Percentiles rank a stretch among this genome's conserved stretches.
phyloP scores from a whole-genome alignment of 2,329 filamentous ascomycete species.

The Thermoascus crustaceus region DNA sequence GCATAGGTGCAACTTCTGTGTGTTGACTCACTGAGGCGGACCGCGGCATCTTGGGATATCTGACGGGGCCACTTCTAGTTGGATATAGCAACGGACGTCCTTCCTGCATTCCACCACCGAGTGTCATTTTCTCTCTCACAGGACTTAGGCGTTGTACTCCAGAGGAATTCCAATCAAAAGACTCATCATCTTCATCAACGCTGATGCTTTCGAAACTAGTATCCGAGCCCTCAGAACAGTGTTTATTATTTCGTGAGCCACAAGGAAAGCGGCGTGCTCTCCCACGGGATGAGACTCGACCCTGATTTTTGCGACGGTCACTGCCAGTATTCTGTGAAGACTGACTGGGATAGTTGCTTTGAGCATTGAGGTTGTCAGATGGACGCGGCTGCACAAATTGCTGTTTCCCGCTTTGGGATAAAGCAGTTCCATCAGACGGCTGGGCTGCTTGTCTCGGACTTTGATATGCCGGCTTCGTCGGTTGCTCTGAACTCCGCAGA shows the following conservation, averaged over 20 bases:
- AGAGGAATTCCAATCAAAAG: constrained; percentile 13
- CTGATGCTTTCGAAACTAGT: constrained; percentile 19
- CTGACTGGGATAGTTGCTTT: too few relatives aligned
- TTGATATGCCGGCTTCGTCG: not conserved
- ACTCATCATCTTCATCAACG: constrained; percentile 17
- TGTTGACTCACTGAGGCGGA: constrained; percentile 16
- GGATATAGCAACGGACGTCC: not conserved
- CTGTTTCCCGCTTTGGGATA: not conserved
- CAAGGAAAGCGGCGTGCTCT: constrained; percentile 7
- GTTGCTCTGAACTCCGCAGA: not conserved
- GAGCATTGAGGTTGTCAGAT: too few relatives aligned
- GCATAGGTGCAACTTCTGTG: constrained; percentile 24
- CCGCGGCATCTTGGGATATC: constrained; percentile 15
- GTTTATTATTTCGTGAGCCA: constrained; percentile 5
- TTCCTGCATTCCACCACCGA: too few relatives aligned
- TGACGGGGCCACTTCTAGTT: constrained; percentile 6
- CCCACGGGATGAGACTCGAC: constrained; percentile 10
- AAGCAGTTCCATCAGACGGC: not conserved
- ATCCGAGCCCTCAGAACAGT: constrained; percentile 6
- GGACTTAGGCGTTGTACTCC: constrained; percentile 16
- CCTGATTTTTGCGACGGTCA: not conserved
- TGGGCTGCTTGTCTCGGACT: not conserved
- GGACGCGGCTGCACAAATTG: not conserved
- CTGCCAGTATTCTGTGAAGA: constrained; percentile 13
- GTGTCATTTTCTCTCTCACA: constrained; percentile 17